Conservation (phyloP, 306 rosid genomes). For the Hippophae rhamnoides region DNA sequence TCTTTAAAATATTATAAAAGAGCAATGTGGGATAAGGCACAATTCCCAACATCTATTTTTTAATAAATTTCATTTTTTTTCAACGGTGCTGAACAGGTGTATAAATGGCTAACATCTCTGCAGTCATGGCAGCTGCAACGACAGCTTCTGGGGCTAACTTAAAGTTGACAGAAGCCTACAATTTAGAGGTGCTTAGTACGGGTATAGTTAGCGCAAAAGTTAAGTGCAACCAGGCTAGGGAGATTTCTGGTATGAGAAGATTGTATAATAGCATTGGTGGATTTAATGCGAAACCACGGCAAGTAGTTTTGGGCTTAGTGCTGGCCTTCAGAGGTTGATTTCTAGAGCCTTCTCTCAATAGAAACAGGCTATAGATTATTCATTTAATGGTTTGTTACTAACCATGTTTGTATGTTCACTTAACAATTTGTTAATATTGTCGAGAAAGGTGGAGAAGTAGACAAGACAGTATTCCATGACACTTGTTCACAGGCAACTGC, state of each 20-base stretch:
- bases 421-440: conserved; percentile 83
- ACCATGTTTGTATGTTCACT: conserved; percentile 78
- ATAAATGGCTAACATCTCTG: conserved; percentile 83
- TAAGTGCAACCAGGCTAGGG: conserved; percentile 95
- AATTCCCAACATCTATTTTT: too few species aligned
- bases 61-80: too few species aligned
- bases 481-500: conserved; percentile 99
- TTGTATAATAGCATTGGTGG: conserved; percentile 95
- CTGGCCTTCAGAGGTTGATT: conserved; percentile 85
- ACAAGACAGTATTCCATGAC: conserved; percentile 80
- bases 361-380: conserved; percentile 66
- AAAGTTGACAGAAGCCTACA: conserved; percentile 78
- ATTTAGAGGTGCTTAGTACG: conserved; percentile 90
- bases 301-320: conserved; percentile 67
- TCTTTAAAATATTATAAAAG: too few species aligned
- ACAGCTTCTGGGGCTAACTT: conserved; percentile 92
- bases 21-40: too few species aligned
- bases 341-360: conserved; percentile 84
- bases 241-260: conserved; percentile 98
- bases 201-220: conserved; percentile 81
- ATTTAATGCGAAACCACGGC: conserved; percentile 56
- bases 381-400: conserved; percentile 78
- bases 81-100: conserved; percentile 74
- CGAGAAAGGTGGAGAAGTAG: conserved; percentile 81
- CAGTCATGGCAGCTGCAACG: conserved; percentile 94